Percentiles rank a stretch among this genome's conserved stretches.
Conservation (phyloP, 768 basidiomycete species). For the Lentinus brumalis region DNA sequence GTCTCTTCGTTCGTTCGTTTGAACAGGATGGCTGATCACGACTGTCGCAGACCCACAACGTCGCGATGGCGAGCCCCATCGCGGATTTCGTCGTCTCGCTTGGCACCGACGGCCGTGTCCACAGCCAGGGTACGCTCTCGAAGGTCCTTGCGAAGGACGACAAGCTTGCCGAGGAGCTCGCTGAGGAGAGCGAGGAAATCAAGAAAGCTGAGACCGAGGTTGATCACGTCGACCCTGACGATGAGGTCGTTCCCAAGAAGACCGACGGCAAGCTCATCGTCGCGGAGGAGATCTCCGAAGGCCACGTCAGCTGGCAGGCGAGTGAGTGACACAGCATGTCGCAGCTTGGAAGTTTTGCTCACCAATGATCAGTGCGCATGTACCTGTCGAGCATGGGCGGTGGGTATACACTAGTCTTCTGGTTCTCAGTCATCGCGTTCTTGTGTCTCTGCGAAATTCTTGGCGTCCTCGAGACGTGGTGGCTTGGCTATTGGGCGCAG, state of each 20-base stretch:
- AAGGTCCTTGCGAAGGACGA: slow-evolving; percentile 46
- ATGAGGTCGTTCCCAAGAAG: slow-evolving; percentile 11
- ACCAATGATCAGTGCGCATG: slow-evolving; percentile 29
- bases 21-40: neutral
- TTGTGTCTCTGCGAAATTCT: slow-evolving; percentile 19
- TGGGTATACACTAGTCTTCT: slow-evolving; percentile 27
- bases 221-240: slow-evolving; percentile 19
- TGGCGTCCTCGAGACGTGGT: slow-evolving; percentile 33
- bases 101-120: slow-evolving; percentile 51
- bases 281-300: slow-evolving; percentile 39
- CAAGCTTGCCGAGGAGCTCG: slow-evolving; percentile 31
- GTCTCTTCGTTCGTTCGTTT: too few relatives aligned
- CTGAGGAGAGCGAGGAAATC: slow-evolving; percentile 25
- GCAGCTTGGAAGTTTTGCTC: neutral
- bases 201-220: slow-evolving; percentile 26
- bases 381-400: slow-evolving; percentile 33
- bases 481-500: slow-evolving; percentile 38
- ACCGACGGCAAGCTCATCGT: slow-evolving; percentile 36
- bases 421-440: slow-evolving; percentile 27
- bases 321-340: slow-evolving; percentile 23
- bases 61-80: slow-evolving; percentile 52
- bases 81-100: slow-evolving; percentile 58
- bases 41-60: slow-evolving; percentile 45
- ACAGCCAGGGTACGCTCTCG: slow-evolving; percentile 48
- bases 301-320: slow-evolving; percentile 39